These are phyloP conservation scores for Trypanosoma conorhini DNA, from an alignment of 208 protist genomes.

Conservation along the genomic window DNA sequence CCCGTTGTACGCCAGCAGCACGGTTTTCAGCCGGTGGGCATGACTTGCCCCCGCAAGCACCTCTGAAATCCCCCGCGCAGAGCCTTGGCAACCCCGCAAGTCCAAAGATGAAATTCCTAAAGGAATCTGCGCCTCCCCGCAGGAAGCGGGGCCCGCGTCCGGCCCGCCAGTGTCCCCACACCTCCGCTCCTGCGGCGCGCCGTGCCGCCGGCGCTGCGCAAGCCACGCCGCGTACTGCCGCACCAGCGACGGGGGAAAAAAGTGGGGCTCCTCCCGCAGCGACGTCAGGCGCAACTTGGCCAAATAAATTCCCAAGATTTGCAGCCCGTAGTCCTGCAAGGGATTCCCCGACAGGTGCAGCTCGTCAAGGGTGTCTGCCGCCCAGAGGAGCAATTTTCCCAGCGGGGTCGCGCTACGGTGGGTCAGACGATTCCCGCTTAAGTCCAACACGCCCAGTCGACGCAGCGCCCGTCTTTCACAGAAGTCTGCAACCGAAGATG, in stretches of 20 bases:
- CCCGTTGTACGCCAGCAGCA: slow-evolving; percentile 50
- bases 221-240: slow-evolving; percentile 11
- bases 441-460: slow-evolving; percentile 58
- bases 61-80: slow-evolving; percentile 60
- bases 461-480: slow-evolving; percentile 20
- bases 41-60: slow-evolving; percentile 63
- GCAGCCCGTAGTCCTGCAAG: slow-evolving; percentile 77
- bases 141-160: not conserved
- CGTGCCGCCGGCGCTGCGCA: not conserved
- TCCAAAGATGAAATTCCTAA: slow-evolving; percentile 63
- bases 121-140: slow-evolving; percentile 19
- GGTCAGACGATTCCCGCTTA: slow-evolving; percentile 68
- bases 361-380: slow-evolving; percentile 63
- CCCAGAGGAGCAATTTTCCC: slow-evolving; percentile 65
- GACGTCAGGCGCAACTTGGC: slow-evolving; percentile 44
- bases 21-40: slow-evolving; percentile 44
- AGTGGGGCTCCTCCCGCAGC: slow-evolving; percentile 33
- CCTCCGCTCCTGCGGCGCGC: not conserved
- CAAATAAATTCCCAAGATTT: slow-evolving; percentile 72
- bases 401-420: slow-evolving; percentile 59
- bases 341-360: slow-evolving; percentile 59
- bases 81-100: slow-evolving; percentile 53
- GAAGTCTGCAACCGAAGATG: not conserved
- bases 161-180: not conserved
- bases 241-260: slow-evolving; percentile 45